These are phyloP conservation scores for Poronia punctata DNA, from an alignment of 495 filamentous ascomycete species.

Conservation along the genomic window DNA sequence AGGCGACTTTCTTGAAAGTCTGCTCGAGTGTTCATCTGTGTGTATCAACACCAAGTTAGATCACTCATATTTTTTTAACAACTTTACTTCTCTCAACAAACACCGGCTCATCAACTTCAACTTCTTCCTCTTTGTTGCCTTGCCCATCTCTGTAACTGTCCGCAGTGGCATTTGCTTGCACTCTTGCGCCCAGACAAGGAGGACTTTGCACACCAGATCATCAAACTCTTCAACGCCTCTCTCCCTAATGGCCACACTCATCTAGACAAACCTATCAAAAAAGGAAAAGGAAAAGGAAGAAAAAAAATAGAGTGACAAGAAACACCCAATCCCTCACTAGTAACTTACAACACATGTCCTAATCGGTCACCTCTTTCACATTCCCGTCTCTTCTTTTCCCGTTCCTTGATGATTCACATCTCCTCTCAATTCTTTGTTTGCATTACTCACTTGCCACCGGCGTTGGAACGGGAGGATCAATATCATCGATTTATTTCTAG, in stretches of 20 bases:
- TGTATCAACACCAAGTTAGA: slow-evolving; percentile 8
- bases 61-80: slow-evolving; percentile 1
- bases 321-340: too few relatives aligned
- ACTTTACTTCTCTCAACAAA: background rate
- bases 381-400: slow-evolving; percentile 1
- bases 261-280: background rate
- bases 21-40: slow-evolving; percentile 30
- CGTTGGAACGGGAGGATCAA: slow-evolving; percentile 15
- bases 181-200: slow-evolving; percentile 34
- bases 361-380: slow-evolving; percentile 2
- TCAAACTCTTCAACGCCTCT: background rate
- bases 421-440: slow-evolving; percentile 27
- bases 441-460: slow-evolving; percentile 25
- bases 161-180: slow-evolving; percentile 43
- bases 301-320: too few relatives aligned
- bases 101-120: slow-evolving; percentile 25
- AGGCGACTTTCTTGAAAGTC: slow-evolving; percentile 41
- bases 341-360: slow-evolving; percentile 1
- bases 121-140: slow-evolving; percentile 12
- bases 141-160: slow-evolving; percentile 18
- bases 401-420: slow-evolving; percentile 11
- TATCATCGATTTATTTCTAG: slow-evolving; percentile 23
- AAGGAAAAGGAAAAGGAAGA: background rate
- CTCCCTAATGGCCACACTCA: slow-evolving; percentile 5
- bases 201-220: slow-evolving; percentile 13